Percentiles rank a stretch among this genome's conserved stretches.
Conservation (phyloP, 495 filamentous ascomycete genomes). For the Wilcoxina mikolae region DNA sequence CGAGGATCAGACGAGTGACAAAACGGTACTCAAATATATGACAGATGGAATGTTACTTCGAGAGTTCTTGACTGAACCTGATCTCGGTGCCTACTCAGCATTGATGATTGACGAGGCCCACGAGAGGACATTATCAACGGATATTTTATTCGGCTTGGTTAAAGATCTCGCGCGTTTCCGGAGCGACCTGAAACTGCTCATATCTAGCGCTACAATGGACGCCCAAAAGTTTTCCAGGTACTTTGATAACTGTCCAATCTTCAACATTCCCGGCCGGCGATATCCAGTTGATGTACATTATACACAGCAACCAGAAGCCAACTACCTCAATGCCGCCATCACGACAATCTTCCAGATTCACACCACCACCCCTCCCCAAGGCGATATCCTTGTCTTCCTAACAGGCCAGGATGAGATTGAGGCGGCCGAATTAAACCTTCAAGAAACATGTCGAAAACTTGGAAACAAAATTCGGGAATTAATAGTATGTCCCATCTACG, state of each 20-base stretch:
- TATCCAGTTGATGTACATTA: constrained; percentile 91
- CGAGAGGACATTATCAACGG: constrained; percentile 80
- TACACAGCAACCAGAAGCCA: constrained; percentile 80
- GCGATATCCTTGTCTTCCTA: constrained; percentile 82
- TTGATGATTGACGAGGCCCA: constrained; percentile 98
- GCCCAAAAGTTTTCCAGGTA: constrained; percentile 85
- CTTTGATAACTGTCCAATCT: constrained; percentile 90
- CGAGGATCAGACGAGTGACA: constrained; percentile 83
- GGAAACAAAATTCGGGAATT: constrained; percentile 73
- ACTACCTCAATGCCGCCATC: constrained; percentile 82
- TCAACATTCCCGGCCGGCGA: constrained; percentile 83
- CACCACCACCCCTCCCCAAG: constrained; percentile 51
- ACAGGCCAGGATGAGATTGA: constrained; percentile 89
- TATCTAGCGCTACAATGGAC: constrained; percentile 91
- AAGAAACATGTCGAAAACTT: constrained; percentile 65
- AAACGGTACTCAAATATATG: constrained; percentile 93
- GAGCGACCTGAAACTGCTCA: constrained; percentile 79
- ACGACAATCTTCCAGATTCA: constrained; percentile 96
- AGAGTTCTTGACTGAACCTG: constrained; percentile 82
- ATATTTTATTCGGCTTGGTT: constrained; percentile 77
- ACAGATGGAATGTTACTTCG: constrained; percentile 93
- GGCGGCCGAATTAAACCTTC: constrained; percentile 61
- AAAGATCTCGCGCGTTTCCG: constrained; percentile 82
- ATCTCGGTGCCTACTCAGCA: constrained; percentile 67
- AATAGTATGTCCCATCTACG: constrained; percentile 76